Evolutionary conservation across 192 early-diverging fungal species (phyloP).

Genomic region (Entomortierella lignicola): DNA sequence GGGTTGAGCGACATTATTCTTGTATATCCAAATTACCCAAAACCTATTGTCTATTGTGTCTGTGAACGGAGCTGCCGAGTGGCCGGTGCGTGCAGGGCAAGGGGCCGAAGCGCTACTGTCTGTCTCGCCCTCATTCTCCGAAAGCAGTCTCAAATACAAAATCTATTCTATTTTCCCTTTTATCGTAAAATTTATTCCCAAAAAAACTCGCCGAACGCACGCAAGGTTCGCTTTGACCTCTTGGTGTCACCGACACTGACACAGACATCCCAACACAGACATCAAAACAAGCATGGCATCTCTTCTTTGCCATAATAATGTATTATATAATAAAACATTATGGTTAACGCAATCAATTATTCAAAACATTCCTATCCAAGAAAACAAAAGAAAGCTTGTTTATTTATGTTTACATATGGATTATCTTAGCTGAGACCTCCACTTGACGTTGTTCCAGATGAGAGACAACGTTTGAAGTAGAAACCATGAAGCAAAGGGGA

Average conservation of each 20-base stretch:
- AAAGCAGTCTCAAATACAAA: not conserved
- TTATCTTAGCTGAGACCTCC: slow-evolving; percentile 11
- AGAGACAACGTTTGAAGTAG: slow-evolving; percentile 3
- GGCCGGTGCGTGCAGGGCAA: slow-evolving; percentile 7
- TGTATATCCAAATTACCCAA: too few species aligned
- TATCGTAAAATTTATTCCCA: not conserved
- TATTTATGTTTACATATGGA: not conserved
- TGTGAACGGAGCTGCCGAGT: slow-evolving; percentile 6
- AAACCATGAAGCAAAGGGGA: not conserved
- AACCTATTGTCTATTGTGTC: not conserved
- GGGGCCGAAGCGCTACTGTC: not conserved
- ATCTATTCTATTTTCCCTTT: not conserved
- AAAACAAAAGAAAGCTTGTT: not conserved
- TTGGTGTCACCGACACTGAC: slow-evolving; percentile 15
- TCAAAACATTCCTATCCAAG: too few species aligned
- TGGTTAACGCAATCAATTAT: too few species aligned
- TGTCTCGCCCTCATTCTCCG: slow-evolving; percentile 4
- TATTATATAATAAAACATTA: too few species aligned
- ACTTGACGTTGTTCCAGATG: not conserved
- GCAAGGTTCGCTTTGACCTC: slow-evolving; percentile 3
- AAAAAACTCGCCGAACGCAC: slow-evolving; percentile 18
- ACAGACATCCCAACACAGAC: slow-evolving; percentile 7
- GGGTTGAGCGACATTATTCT: not conserved
- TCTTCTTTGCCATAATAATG: not conserved
- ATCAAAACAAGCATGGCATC: not conserved